Base-by-base conservation (phyloP, 2,329 filamentous ascomycete genomes). In the Apiospora arundinis region DNA sequence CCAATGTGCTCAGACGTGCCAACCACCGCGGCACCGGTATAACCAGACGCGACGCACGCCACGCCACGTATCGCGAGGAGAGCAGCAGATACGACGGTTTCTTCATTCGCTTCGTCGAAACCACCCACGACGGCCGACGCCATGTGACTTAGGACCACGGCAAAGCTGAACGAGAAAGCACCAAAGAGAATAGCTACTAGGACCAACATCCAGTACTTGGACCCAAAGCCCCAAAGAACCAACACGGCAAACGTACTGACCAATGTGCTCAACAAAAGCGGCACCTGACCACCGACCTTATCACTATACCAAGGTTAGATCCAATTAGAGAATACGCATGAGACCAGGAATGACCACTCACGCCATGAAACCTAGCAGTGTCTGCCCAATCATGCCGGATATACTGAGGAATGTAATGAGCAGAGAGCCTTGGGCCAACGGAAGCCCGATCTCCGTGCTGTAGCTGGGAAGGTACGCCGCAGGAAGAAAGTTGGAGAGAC, bases 121-220 rank as follows among this genome's bases (percentile, higher is more conserved):
- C 40, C 40, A 42, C 9, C 9, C 40, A 42, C 40, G 40, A 42
- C 40, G 9, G 40, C 40, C 40, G 40, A 42, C 9, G 40, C 40
- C 40, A 42, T 42, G 40, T 42, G 40, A 11, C 40, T 42, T 42
- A 4, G 4, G 40, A 42, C 40, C 40, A 42, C 63, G 32, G 63
- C 63, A 9, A 67, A 67, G n/a, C 63, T 67, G 8, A 67, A 67
- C n/a, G 63, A 67, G 25, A 67, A 67, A 16, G 63, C 63, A 32
- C 63, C 63, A 42, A 67, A 67, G 23, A 67, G 63, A 37, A 67
- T n/a, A 11, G 63, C 63, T 12, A 67, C 25, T 37, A 67, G 16
- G 63, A 67, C 63, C 63, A 67, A 40, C 63, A 67, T 67, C 63
- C 63, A 67, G 63, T 67, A 67, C 23, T 67, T 25, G n/a, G 63